Evolutionary conservation across 768 basidiomycete genomes (phyloP), one percentile per base, ranked within the genome.

Genomic region (Hericium alpestre): DNA sequence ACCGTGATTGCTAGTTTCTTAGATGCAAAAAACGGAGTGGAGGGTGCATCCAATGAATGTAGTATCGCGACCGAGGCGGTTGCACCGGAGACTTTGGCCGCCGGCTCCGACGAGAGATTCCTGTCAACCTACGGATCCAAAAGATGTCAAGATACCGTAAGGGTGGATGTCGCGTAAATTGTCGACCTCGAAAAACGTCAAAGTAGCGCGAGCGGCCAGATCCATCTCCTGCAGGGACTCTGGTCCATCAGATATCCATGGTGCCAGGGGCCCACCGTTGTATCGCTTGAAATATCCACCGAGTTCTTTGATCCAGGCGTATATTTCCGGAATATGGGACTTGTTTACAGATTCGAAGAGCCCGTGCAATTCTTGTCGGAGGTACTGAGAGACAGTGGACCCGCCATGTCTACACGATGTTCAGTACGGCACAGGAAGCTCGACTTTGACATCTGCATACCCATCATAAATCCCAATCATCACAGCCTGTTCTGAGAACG

Each of bases 251-350:
- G 71, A 65, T 20, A 75, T 64, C 90, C 88, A 92, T 11, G 87
- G 86, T 2, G 77, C 66, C 32, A 96, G 73, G 2, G 76, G 82
- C 11, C 93, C 93, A 8, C 93, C 93, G 62, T 73, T 76, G 71
- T 90, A 97, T 51, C 93, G 81, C 65, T 84, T 87, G 69, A 93
- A 97, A 69, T 97, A 97, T 15, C 93, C 93, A 7, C 91, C 92
- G 6, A 86, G 69, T 64, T 85, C 83, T 61, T 86, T 86, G 53
- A 86, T 79, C 84, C 87, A 91, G 10, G 75, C 76, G 63, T 82
- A 86, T 20, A 91, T 71, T 32, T 90, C 87, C 4, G 88, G 86
- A 27, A 93, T 83, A 23, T 81, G 76, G 1, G 76, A 69, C 65
- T 87, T 86, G 64, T 87, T 65, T 6, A 82, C 89, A 5, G 82